These are phyloP conservation scores for Myxozyma udenii DNA, from an alignment of 805 yeast genomes.

Conservation along the genomic window DNA sequence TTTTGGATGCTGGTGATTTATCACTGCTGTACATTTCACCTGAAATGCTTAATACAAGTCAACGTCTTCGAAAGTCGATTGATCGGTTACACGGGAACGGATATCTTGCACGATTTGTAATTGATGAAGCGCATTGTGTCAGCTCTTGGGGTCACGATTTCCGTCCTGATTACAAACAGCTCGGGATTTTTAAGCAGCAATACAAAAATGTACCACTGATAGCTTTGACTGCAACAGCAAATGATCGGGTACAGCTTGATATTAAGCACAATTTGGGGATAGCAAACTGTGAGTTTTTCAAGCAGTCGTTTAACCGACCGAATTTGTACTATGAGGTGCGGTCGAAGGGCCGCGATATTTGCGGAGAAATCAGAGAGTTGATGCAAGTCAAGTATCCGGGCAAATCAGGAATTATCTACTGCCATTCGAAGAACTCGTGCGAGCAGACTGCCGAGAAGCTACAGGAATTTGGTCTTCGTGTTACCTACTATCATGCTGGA, in stretches of 20 bases:
- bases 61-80: slow-evolving; percentile 63
- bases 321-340: slow-evolving; percentile 77
- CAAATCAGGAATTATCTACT: slow-evolving; percentile 84
- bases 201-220: slow-evolving; percentile 84
- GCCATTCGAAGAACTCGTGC: slow-evolving; percentile 86
- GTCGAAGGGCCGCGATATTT: slow-evolving; percentile 56
- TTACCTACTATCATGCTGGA: slow-evolving; percentile 92
- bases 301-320: slow-evolving; percentile 88
- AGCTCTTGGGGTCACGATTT: slow-evolving; percentile 99
- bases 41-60: slow-evolving; percentile 82
- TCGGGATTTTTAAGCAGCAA: slow-evolving; percentile 65
- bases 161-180: slow-evolving; percentile 87
- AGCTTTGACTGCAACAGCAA: slow-evolving; percentile 98
- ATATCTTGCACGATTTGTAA: slow-evolving; percentile 77
- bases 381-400: slow-evolving; percentile 51
- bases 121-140: slow-evolving; percentile 98
- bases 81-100: slow-evolving; percentile 52
- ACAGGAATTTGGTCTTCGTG: slow-evolving; percentile 54
- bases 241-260: slow-evolving; percentile 81
- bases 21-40: slow-evolving; percentile 87
- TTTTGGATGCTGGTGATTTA: slow-evolving; percentile 62
- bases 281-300: slow-evolving; percentile 53
- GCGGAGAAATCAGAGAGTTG: slow-evolving; percentile 58
- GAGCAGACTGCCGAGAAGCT: slow-evolving; percentile 72
- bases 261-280: slow-evolving; percentile 74